Base-by-base conservation (phyloP, 2,329 filamentous ascomycete genomes). In the Aspergillus oerlinghausenensis region DNA sequence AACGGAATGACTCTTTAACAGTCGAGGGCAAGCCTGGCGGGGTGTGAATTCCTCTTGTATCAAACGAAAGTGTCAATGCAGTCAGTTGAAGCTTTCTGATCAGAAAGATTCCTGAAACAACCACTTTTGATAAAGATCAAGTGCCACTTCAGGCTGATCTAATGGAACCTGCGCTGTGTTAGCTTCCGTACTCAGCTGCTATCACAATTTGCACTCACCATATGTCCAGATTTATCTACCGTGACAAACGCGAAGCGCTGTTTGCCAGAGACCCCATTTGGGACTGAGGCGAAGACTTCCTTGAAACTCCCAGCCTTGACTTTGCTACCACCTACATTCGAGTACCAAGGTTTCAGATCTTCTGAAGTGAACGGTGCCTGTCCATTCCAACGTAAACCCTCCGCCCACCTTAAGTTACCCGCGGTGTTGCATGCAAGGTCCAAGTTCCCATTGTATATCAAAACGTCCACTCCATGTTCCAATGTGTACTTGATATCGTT, bases 401-500 rank as follows among this genome's bases (percentile, higher is more conserved):
- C 8, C 21, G 42, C n/a, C 42, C 42, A 45, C 21, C 42, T 45
- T 17, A 45, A 23, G 10, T 45, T 45, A 23, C 42, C 42, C 19
- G 42, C 42, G 10, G 42, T 45, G 42, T 45, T 45, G 21, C 42
- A 45, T 11, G 42, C 49, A 21, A 51, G 49, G 29, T 51, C 49
- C 25, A 51, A 25, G 28, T 51, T 51, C 7, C 49, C 49, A 11
- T 51, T 51, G 42, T 45, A 45, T 45, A 45, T 45, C 2, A 63
- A 23, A 3, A 45, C 42, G 21, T 23, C 42, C 9, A 23, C 60
- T 9, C 55, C 57, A 29, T 59, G 55, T n/a, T 60, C 26, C 17
- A 64, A 57, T 3, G 61, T 28, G 45, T 56, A 58, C 6, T 38
- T 17, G 1, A 64, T 50, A 8, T 51, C 35, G 11, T 59, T 51